These are phyloP conservation scores for Glycyrrhiza uralensis DNA, from an alignment of 306 rosid genomes.

Conservation along the genomic window DNA sequence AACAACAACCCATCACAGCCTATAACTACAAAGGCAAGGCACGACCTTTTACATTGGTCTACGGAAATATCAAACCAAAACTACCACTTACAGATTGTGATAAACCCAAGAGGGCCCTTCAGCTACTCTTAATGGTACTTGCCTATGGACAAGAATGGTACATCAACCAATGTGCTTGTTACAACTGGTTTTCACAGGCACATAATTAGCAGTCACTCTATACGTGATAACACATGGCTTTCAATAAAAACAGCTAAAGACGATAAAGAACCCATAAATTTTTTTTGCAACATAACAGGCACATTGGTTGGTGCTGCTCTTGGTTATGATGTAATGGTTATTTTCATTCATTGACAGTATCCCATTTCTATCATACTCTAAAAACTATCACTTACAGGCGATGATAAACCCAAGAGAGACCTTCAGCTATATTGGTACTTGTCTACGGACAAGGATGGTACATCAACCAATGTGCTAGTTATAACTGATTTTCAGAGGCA, in stretches of 20 bases:
- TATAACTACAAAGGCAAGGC: not conserved
- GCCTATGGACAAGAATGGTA: constrained; percentile 25
- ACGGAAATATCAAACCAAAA: constrained; percentile 21
- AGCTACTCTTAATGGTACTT: constrained; percentile 27
- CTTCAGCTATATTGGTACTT: constrained; percentile 11
- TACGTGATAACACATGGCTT: not conserved
- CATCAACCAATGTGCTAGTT: constrained; percentile 17
- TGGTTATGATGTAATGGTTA: not conserved
- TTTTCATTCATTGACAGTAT: not conserved
- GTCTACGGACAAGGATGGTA: not conserved
- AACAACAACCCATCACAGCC: not conserved
- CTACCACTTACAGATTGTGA: constrained; percentile 28
- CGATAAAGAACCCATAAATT: not conserved
- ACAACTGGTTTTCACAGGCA: constrained; percentile 29
- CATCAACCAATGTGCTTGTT: constrained; percentile 34
- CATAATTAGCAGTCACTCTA: constrained; percentile 23
- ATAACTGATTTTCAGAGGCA: constrained; percentile 6
- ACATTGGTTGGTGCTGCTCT: constrained; percentile 19
- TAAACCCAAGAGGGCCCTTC: constrained; percentile 13
- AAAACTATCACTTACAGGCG: constrained; percentile 1
- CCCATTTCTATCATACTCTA: not conserved
- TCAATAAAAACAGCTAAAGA: not conserved
- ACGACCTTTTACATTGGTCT: constrained; percentile 13
- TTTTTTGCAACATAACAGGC: constrained; percentile 14
- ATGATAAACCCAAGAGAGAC: not conserved